Conservation (phyloP, 345 rosid genomes). For the Syzygium jambos region DNA sequence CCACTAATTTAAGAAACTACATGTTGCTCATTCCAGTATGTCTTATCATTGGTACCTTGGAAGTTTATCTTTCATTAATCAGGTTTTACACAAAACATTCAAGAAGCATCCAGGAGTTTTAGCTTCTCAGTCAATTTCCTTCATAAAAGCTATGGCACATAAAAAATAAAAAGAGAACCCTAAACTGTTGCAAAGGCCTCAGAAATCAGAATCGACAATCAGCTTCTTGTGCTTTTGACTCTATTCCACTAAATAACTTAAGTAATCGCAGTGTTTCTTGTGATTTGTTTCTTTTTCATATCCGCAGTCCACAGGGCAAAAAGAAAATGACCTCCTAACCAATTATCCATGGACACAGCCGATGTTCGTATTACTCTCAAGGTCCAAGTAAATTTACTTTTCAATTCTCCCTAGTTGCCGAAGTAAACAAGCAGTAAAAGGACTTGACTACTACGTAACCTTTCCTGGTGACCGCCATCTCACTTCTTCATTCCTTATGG, state of each 20-base stretch:
- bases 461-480: not conserved
- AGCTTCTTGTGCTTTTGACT: not conserved
- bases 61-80: too few relatives aligned
- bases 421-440: not conserved
- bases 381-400: not conserved
- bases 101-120: too few relatives aligned
- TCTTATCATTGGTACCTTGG: not conserved
- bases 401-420: not conserved
- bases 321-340: too few relatives aligned
- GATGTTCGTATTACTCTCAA: not conserved
- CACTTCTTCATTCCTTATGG: too few relatives aligned
- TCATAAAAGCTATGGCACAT: too few relatives aligned
- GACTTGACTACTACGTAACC: rapidly evolving
- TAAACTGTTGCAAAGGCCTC: not conserved
- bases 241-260: not conserved
- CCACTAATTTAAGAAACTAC: too few relatives aligned
- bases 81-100: too few relatives aligned
- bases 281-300: not conserved
- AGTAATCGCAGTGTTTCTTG: rapidly evolving
- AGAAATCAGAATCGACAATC: not conserved
- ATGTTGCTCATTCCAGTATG: not conserved
- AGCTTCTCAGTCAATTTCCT: too few relatives aligned
- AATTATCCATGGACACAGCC: not conserved
- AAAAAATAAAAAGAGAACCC: too few relatives aligned
- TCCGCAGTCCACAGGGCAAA: not conserved